These are phyloP conservation scores for Trametes sp. DNA, from an alignment of 1,284 basidiomycete genomes.

Conservation along the genomic window DNA sequence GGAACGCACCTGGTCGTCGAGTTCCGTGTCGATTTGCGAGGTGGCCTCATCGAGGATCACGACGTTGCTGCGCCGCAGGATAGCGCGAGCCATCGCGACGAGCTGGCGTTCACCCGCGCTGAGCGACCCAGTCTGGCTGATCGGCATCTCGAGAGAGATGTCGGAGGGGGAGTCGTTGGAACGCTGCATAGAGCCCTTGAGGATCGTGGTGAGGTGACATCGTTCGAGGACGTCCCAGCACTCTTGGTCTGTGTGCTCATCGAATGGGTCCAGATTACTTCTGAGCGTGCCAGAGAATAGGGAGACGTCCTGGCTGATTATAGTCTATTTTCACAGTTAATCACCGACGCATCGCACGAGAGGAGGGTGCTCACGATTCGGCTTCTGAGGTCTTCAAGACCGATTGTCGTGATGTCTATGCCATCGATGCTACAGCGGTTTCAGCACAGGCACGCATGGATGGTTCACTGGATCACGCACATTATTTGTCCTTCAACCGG, in stretches of 20 bases:
- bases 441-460: not conserved
- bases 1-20: conserved; percentile 69
- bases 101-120: conserved; percentile 86
- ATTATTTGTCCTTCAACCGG: conserved; percentile 75
- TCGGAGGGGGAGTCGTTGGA: conserved; percentile 16
- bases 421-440: conserved; percentile 68
- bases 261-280: conserved; percentile 81
- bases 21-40: conserved; percentile 76
- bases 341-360: not conserved
- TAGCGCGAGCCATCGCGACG: conserved; percentile 75
- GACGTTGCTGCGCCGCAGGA: conserved; percentile 78
- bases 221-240: conserved; percentile 71
- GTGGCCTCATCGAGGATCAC: conserved; percentile 90
- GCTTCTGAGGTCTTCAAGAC: conserved; percentile 82
- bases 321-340: conserved; percentile 55
- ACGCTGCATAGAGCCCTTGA: conserved; percentile 39
- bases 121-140: conserved; percentile 74
- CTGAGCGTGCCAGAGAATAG: conserved; percentile 87
- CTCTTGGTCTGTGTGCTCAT: conserved; percentile 66
- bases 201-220: conserved; percentile 61
- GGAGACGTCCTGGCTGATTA: conserved; percentile 85
- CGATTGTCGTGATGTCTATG: conserved; percentile 83
- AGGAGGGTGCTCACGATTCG: conserved; percentile 53
- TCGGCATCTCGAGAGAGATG: conserved; percentile 63
- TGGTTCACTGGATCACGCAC: conserved; percentile 48